Evolutionary conservation across 495 filamentous ascomycete genomes (phyloP), one percentile per base, ranked within the genome.

Genomic region (Lophium mytilinum): DNA sequence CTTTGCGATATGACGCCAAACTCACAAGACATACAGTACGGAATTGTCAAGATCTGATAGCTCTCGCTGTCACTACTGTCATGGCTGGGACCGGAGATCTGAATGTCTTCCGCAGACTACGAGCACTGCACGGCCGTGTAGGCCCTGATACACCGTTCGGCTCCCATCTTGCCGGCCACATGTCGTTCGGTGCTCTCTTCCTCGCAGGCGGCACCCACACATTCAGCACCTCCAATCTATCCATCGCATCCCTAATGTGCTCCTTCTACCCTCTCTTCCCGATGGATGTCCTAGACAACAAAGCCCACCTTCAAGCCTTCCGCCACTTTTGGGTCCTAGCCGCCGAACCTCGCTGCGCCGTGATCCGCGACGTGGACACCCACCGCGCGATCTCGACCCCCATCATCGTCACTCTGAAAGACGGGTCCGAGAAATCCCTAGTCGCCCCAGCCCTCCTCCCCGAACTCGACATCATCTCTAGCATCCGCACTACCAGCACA

Each of bases 301-400:
- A 85, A 66, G 89, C 87, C 24, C 93, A 99, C 59, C 78, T 97
- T 3, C 93, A 99, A 77, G 93, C 93, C 7, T 95, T 97, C 77
- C 85, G 94, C 1, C 93, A 99, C 70, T 84, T 99, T 66, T 99
- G 93, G 93, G 90, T 95, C 12, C 78, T 99, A 9, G 93, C 94
- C 6, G 85, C 89, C 7, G 93, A 97, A 58, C 81, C 88, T 0
- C 83, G 93, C 49, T 97, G 93, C 67, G 77, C 97, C 4, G 78
- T 99, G 4, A 79, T 86, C 8, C 85, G 89, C 45, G 92, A 97
- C 60, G 80, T 92, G 8, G 86, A 88, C 54, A 92, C 87, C 0
- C 79, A 86, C 52, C 83, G 85, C 10, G 88, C 91, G 1, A 79
- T 92, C 51, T 78, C 81, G 36, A 75, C 92, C 17, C 86, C 89